Percentiles rank a stretch among this genome's conserved stretches.
Evolutionary conservation across 805 yeast species (phyloP).

Genomic region (Pichia rugopelliculosa): DNA sequence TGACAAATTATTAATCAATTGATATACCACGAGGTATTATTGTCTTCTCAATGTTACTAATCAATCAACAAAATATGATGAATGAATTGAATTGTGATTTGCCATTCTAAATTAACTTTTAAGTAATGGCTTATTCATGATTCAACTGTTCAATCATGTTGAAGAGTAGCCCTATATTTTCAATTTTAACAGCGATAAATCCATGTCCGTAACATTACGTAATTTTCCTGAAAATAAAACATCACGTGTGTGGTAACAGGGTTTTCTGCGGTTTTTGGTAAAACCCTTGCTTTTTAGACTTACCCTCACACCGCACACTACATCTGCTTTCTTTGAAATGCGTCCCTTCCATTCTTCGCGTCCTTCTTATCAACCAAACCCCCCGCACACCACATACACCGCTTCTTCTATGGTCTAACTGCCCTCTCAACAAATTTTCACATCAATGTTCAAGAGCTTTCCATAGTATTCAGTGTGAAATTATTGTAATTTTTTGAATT

Average conservation of each 20-base stretch:
- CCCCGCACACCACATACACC: not conserved
- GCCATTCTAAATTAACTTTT: not conserved
- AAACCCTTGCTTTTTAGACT: not conserved
- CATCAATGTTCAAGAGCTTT: not conserved
- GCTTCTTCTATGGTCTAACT: not conserved
- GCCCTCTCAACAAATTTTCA: not conserved
- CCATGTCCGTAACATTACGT: not conserved
- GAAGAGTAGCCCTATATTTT: too few relatives aligned
- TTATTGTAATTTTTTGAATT: not conserved
- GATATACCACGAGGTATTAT: too few relatives aligned
- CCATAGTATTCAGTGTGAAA: not conserved
- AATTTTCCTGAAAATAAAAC: too few relatives aligned
- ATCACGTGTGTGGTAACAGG: not conserved
- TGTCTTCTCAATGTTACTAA: too few relatives aligned
- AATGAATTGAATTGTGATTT: too few relatives aligned
- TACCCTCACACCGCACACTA: not conserved
- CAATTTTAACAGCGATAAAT: not conserved
- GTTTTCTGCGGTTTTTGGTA: not conserved
- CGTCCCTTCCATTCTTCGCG: not conserved
- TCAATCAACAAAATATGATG: too few relatives aligned
- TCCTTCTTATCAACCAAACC: too few relatives aligned
- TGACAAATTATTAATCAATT: too few relatives aligned
- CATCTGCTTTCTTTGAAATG: not conserved
- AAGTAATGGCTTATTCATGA: not conserved
- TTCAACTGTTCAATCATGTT: too few relatives aligned